Conservation (phyloP, 371 early-diverging fungal species). For the Rhizoclosmatium hyalinum region DNA sequence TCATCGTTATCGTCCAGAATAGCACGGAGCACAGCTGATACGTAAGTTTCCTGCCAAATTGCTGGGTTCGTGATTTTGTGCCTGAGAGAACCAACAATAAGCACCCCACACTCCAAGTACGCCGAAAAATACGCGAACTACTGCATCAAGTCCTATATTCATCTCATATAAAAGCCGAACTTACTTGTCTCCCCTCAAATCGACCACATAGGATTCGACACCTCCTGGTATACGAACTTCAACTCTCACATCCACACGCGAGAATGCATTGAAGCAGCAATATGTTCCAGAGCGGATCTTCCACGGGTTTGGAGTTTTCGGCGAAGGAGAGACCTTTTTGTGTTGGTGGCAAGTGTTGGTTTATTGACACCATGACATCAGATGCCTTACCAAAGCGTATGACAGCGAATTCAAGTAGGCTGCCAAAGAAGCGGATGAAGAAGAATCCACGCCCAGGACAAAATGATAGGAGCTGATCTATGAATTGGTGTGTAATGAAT, state of each 20-base stretch:
- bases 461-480: conserved; percentile 90
- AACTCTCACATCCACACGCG: conserved; percentile 95
- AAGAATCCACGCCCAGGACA: conserved; percentile 90
- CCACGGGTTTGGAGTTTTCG: conserved; percentile 53
- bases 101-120: not conserved
- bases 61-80: conserved; percentile 71
- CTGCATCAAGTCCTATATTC: not conserved
- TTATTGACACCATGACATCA: too few species aligned
- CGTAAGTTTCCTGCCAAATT: conserved; percentile 89
- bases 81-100: conserved; percentile 17
- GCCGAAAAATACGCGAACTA: not conserved
- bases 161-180: not conserved
- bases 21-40: conserved; percentile 87
- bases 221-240: conserved; percentile 97
- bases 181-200: conserved; percentile 64
- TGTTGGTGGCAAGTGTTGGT: too few species aligned
- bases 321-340: conserved; percentile 18
- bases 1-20: conserved; percentile 87
- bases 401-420: conserved; percentile 94
- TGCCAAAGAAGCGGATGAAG: conserved; percentile 92
- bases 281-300: conserved; percentile 71
- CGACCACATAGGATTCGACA: conserved; percentile 90
- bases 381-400: conserved; percentile 77
- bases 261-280: conserved; percentile 95
- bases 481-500: not conserved